These are phyloP conservation scores for Potentilla sterilis DNA, from an alignment of 306 rosid genomes.

Conservation along the genomic window DNA sequence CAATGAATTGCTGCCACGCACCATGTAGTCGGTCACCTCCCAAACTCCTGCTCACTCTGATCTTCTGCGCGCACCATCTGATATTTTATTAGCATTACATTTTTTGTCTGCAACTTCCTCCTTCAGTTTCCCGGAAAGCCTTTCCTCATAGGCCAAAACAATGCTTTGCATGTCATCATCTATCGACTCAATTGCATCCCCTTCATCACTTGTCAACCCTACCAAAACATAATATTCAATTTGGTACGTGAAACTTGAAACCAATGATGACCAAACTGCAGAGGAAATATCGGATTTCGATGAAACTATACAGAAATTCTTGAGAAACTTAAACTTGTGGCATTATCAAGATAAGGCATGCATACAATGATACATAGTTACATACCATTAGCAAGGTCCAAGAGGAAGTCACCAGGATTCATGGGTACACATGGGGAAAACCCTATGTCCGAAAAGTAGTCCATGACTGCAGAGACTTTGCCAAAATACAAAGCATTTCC, in stretches of 20 bases:
- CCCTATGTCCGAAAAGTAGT: constrained; percentile 52
- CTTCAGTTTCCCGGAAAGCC: constrained; percentile 31
- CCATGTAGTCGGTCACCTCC: constrained; percentile 66
- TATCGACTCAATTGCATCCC: constrained; percentile 33
- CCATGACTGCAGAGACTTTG: constrained; percentile 54
- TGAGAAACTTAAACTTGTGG: neutral
- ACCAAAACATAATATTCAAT: neutral
- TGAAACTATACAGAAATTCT: neutral
- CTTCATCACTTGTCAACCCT: constrained; percentile 46
- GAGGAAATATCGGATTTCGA: neutral
- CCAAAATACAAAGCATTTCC: constrained; percentile 66
- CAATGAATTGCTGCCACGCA: constrained; percentile 58
- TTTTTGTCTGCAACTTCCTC: constrained; percentile 16
- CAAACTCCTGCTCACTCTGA: constrained; percentile 26
- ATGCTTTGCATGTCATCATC: constrained; percentile 19
- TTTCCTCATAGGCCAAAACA: constrained; percentile 28
- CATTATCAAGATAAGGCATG: neutral
- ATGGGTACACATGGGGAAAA: constrained; percentile 53
- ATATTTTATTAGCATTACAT: neutral
- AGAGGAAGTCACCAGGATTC: constrained; percentile 76
- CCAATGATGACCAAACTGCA: neutral
- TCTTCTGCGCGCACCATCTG: constrained; percentile 19
- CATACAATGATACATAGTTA: too few relatives aligned
- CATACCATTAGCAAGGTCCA: constrained; percentile 72
- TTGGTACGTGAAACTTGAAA: neutral